A percentile compares a stretch with the other conserved stretches of the same genome.
Conservation (phyloP, 345 rosid genomes). For the Reutealis trisperma region DNA sequence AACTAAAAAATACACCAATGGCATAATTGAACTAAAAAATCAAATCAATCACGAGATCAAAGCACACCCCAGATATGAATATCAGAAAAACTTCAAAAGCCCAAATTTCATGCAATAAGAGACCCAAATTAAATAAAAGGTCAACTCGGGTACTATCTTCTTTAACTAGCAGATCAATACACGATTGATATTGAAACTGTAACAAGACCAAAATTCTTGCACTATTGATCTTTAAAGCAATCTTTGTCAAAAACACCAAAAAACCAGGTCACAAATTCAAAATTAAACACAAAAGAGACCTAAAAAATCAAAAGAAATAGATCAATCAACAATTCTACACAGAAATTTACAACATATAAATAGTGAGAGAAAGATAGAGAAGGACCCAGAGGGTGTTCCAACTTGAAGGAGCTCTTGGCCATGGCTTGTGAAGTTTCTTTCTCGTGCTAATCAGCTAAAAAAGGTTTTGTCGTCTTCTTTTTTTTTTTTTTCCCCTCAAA, state of each 20-base stretch:
- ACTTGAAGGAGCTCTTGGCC: constrained; percentile 83
- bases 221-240: background rate
- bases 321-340: background rate
- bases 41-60: background rate
- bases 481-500: background rate
- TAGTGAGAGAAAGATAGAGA: constrained; percentile 4
- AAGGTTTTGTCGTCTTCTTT: too few species aligned
- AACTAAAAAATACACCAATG: too few species aligned
- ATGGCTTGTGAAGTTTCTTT: constrained; percentile 26
- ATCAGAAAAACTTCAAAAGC: background rate
- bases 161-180: background rate
- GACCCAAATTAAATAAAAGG: background rate
- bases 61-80: background rate
- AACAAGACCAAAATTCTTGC: background rate
- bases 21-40: background rate
- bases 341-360: background rate
- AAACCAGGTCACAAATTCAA: background rate
- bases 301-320: background rate
- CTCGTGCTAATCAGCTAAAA: background rate
- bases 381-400: constrained; percentile 89
- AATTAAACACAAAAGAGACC: background rate
- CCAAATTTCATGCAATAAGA: background rate
- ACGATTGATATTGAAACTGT: background rate
- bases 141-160: background rate
- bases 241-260: background rate